Evolutionary conservation across 805 yeast genomes (phyloP), one percentile per base, ranked within the genome.

Genomic region (Yarrowia deformans): DNA sequence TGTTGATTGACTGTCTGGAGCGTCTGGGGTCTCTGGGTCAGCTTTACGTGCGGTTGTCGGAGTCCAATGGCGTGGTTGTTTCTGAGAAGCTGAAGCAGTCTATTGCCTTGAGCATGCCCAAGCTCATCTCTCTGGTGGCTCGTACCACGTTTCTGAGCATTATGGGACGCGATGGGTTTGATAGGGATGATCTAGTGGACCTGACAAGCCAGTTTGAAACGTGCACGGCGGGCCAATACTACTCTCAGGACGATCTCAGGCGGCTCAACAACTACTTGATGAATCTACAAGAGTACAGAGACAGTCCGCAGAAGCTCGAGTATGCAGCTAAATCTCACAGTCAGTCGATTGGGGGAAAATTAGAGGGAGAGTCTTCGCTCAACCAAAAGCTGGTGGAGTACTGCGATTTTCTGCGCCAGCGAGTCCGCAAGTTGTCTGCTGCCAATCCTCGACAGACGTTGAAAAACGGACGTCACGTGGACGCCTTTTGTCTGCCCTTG

Each of bases 301-400:
- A 43, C 8, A 5, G 6, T 5, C 16, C 39, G 0, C 14, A 8
- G 8, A n/a, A 42, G 32, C 64, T 56, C n/a, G 40, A 16, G 29
- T 1, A 32, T 8, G 49, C 49, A 1, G 64, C 64, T 29, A 29
- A 12, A 10, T 0, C 39, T 1, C 64, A 56, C 49, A 42, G n/a
- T 12, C 37, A 42, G 37, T 42, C 49, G 18, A 56, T 56, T 8
- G 49, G 42, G 32, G 39, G 37, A 14, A 56, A 56, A 12, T 40
- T 56, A 16, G 49, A 56, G 12, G 49, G 49, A 1, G 64, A 56
- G 40, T 56, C 64, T 8, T 56, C 64, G 10, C 64, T 56, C 18
- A 56, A 56, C 10, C 8, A 1, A 29, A 56, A 56, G 13, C 49
- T 56, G 6, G 18, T 56, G 40, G 64, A 56, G 39, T 56, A 42